Base-by-base conservation (phyloP, 73 alveolate genomes). In the Urostyla sp. region DNA sequence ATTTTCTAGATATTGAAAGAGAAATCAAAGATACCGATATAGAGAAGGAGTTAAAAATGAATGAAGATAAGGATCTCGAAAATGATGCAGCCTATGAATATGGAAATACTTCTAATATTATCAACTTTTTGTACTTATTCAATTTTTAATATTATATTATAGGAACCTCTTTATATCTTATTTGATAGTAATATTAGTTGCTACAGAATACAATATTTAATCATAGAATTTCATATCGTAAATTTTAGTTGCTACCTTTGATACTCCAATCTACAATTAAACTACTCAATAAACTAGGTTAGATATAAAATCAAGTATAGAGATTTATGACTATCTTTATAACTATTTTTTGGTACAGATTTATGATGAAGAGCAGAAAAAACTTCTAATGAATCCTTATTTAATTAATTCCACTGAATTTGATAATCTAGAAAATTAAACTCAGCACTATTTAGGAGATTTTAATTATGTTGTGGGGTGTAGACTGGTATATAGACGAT, bases 171-270 rank as follows among this genome's bases (percentile, higher is more conserved):
- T 63, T n/a, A 23, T 63, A 1, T 63, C 79, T 2, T 63, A 43
- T 21, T 40, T 63, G 45, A 43, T 63, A 21, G 79, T 63, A 10
- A 63, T 63, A 8, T 43, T 63, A 60, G 44, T 63, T 1, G 44
- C 44, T 57, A 63, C 79, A 18, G 79, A 63, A 38, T 63, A 60
- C 26, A 60, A 63, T 63, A 43, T 63, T 63, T 63, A 63, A 31
- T 26, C 44, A 7, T 26, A 60, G 49, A 63, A 57, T 15, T 43
- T 63, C 10, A 36, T 63, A 60, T 20, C 31, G n/a, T 43, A 38
- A 16, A 6, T 63, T 20, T 63, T 63, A 21, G 79, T 43, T 38
- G 45, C 79, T 10, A 1, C 48, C 21, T 63, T 27, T 43, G 79
- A 36, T 43, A 40, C 18, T 11, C n/a, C n/a, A n/a, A n/a, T n/a